phyloP scores from a whole-genome alignment of 179 eudicot genomes.

The Gypsophila paniculata region DNA sequence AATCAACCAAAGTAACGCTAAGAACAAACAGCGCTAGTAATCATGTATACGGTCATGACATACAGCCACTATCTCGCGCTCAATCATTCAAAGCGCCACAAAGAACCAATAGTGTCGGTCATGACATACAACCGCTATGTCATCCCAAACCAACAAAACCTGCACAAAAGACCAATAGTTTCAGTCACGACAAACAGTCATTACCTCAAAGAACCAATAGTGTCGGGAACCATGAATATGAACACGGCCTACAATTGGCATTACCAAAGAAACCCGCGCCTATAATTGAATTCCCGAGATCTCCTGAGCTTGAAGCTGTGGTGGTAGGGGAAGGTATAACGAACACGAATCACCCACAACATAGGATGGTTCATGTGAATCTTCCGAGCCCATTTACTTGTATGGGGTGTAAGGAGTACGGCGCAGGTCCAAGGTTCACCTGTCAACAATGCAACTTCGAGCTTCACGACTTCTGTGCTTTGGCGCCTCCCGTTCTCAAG shows the following conservation, averaged over 20 bases:
- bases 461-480: conserved; percentile 85
- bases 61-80: neutral
- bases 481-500: conserved; percentile 58
- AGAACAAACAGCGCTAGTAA: neutral
- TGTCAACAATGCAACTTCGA: conserved; percentile 79
- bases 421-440: conserved; percentile 65
- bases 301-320: conserved; percentile 24
- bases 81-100: neutral
- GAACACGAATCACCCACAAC: conserved; percentile 36
- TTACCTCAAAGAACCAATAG: neutral
- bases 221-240: conserved; percentile 10
- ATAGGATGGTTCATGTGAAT: conserved; percentile 35
- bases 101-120: conserved; percentile 14
- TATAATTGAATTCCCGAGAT: conserved; percentile 24
- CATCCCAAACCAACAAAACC: neutral
- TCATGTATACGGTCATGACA: conserved; percentile 4
- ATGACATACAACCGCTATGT: neutral
- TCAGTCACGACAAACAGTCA: neutral
- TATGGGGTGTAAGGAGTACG: conserved; percentile 76
- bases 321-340: conserved; percentile 26
- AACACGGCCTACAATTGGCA: conserved; percentile 4
- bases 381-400: conserved; percentile 52
- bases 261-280: conserved; percentile 17
- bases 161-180: conserved; percentile 14
- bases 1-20: neutral